Evolutionary conservation across 257 asterid species (phyloP).

Genomic region (Solanum habrochaites): DNA sequence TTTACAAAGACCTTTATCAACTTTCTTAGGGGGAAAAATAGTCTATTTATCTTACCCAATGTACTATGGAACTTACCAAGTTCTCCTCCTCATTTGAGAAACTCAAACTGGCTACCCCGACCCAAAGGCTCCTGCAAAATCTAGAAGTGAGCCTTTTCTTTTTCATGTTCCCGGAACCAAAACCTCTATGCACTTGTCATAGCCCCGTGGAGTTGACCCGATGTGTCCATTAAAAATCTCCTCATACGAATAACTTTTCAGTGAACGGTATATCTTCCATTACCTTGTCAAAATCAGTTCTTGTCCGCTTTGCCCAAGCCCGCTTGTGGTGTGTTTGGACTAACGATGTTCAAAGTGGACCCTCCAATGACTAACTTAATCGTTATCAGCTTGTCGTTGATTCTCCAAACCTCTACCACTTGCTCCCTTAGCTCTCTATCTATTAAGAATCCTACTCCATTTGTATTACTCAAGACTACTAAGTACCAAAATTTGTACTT

Average conservation of each 20-base stretch:
- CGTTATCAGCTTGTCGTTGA: background rate
- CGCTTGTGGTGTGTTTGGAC: background rate
- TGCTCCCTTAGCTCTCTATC: background rate
- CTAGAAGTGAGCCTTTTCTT: background rate
- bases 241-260: too few species aligned
- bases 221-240: background rate
- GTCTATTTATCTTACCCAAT: background rate
- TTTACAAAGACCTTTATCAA: background rate
- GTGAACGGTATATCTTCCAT: background rate
- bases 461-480: background rate
- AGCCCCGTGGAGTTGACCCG: background rate
- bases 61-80: background rate
- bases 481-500: background rate
- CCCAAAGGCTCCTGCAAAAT: background rate
- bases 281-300: background rate
- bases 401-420: background rate
- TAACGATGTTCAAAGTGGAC: background rate
- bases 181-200: background rate
- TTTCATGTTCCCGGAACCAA: background rate
- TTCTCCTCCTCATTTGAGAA: background rate
- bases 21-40: background rate
- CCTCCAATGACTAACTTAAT: background rate
- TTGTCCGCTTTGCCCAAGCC: background rate
- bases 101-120: background rate
- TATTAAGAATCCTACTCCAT: background rate